Base-by-base conservation (phyloP, 2,329 filamentous ascomycete genomes). In the Calonectria pseudoturangicola region DNA sequence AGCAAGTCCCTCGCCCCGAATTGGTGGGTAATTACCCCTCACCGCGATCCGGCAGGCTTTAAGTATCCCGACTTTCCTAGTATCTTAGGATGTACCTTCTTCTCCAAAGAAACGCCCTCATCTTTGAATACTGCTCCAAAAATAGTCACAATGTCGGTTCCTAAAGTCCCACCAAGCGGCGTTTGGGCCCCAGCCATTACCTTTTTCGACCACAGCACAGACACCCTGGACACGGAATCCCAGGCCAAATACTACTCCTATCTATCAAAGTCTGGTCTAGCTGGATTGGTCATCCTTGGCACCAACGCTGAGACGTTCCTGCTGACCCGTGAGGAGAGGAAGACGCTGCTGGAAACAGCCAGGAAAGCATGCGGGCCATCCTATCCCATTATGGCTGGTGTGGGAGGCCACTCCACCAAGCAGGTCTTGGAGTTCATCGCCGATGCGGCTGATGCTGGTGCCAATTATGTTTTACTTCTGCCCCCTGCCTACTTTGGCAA, bases 321-420 rank as follows among this genome's bases (percentile, higher is more conserved):
- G 41, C 75, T 90, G 33, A 91, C 89, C 2, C 89, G 89, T 27
- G 88, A 90, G 75, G 91, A 92, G 82, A 87, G 91, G 63, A 85
- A 84, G 66, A 84, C 85, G 47, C 86, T 93, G 2, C 85, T 94
- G n/a, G 81, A 85, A 45, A 85, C 88, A 3, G 92, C 92, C 83
- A 91, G 95, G 60, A 93, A 94, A 80, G 91, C 91, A 71, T 93
- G 97, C 47, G 96, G 95, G 0, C 94, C 95, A 0, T 93, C 96
- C 82, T 98, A 95, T 83, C 95, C 96, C 41, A 89, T 98, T 75
- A 95, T 97, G 88, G 95, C 64, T 84, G 92, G 92, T 21, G 90
- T 92, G 5, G 88, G 91, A 28, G 91, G 89, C 2, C 92, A 93
- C 81, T 92, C 90, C 5, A 93, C 90, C 8, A 87, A 88, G 73